phyloP scores from a whole-genome alignment of 2,329 filamentous ascomycete genomes.

The Raffaelea deltoideospora region DNA sequence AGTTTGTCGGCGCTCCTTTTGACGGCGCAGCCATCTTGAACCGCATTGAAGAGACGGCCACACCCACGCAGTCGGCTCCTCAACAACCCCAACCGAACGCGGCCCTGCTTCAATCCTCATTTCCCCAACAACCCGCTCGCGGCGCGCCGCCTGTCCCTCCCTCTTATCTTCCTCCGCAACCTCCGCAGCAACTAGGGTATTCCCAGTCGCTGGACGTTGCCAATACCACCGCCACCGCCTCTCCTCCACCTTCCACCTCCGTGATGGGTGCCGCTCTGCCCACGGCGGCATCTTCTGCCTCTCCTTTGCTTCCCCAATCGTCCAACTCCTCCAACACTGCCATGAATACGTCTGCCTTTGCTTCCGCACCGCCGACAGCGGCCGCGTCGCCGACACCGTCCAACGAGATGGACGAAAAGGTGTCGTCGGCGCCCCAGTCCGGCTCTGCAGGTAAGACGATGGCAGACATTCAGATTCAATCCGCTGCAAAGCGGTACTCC shows the following conservation, averaged over 20 bases:
- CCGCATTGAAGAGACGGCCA: constrained; percentile 39
- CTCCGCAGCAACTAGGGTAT: too few species aligned
- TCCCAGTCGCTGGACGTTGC: too few species aligned
- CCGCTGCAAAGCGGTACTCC: constrained; percentile 58
- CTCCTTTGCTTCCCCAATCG: neutral
- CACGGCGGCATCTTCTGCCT: neutral
- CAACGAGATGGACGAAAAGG: constrained; percentile 28
- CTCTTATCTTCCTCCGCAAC: neutral
- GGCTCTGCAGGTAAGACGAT: constrained; percentile 12
- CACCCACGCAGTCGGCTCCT: neutral
- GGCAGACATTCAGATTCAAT: too few species aligned
- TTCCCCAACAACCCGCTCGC: constrained; percentile 10
- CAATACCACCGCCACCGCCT: constrained; percentile 16
- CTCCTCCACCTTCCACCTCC: constrained; percentile 9
- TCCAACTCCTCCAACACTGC: neutral
- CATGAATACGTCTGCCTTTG: neutral
- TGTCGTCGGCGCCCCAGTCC: constrained; percentile 16
- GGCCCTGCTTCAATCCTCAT: neutral
- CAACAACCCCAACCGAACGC: too few species aligned
- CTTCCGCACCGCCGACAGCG: constrained; percentile 5
- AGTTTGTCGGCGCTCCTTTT: constrained; percentile 50
- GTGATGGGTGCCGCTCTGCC: too few species aligned
- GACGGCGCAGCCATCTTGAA: constrained; percentile 47
- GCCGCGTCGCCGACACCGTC: constrained; percentile 7
- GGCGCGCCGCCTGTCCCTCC: constrained; percentile 8